Percentiles rank a stretch among this genome's conserved stretches.
phyloP scores from a whole-genome alignment of 768 basidiomycete species.

The Cystobasidium tubakii region DNA sequence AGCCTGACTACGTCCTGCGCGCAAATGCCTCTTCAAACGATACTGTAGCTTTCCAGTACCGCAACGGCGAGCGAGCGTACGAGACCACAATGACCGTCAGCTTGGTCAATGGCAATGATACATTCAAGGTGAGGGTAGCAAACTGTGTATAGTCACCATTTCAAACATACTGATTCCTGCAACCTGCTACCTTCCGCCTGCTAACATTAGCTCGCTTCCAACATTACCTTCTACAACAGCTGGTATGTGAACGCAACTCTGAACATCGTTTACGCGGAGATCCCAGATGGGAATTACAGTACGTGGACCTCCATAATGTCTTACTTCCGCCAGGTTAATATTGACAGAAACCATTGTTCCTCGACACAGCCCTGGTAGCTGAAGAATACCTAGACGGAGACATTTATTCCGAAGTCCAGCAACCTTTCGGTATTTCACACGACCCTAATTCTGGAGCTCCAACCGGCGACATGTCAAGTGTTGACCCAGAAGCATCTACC shows the following conservation, averaged over 20 bases:
- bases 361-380: background rate
- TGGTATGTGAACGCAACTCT: constrained; percentile 7
- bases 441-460: background rate
- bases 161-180: too few species aligned
- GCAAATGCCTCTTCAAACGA: background rate
- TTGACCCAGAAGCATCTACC: background rate
- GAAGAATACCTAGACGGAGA: background rate
- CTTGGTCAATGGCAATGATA: constrained; percentile 1
- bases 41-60: constrained; percentile 4
- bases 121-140: background rate
- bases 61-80: constrained; percentile 5
- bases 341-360: background rate
- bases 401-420: background rate
- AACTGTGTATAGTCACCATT: too few species aligned
- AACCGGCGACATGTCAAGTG: constrained; percentile 4
- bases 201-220: background rate
- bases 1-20: constrained; percentile 14
- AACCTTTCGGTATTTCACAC: constrained; percentile 8
- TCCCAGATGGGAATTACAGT: constrained; percentile 16
- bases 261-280: background rate
- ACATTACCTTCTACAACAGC: constrained; percentile 10
- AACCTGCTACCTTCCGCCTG: background rate
- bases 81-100: constrained; percentile 13
- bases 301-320: background rate
- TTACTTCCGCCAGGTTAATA: background rate